Base-by-base conservation (phyloP, 345 rosid genomes). In the Capsella bursapastoris region DNA sequence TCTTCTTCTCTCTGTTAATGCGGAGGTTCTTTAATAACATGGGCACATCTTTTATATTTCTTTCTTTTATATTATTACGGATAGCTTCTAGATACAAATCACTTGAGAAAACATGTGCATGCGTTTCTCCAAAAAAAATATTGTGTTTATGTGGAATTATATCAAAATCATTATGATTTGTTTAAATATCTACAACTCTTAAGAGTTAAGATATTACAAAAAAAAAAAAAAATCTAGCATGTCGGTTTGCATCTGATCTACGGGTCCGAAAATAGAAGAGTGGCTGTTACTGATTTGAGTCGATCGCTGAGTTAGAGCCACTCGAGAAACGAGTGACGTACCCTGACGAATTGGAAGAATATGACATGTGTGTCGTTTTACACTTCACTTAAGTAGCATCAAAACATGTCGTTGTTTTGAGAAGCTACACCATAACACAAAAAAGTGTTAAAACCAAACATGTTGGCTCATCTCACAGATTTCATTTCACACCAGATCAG, bases 191-290 rank as follows among this genome's bases (percentile, higher is more conserved):
- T 48, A 52, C 18, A 52, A 51, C 28, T 22, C 29, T 11, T 9
- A 18, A 18, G 18, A 18, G 25, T 34, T 34, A 8, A 52, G 34
- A 53, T 28, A 40, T 29, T 31, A n/a, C 12, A 2, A 12, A 12
- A 12, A 52, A 22, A 12, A 52, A 22, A 22, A 22, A 56, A 43
- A 43, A 43, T 32, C 27, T 57, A 14, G 44, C 29, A 29, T 60
- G 76, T 72, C 51, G 57, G 67, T 57, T 3, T 9, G 53, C 44
- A 38, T 66, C 60, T 57, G 15, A 66, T 12, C 4, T 5, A 37
- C 48, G 72, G 72, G 72, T 58, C 78, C 61, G 12, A 40, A 58
- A 62, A 62, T 53, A 71, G 11, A 41, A 41, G 72, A 37, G 72
- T 66, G 72, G 60, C 52, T 66, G 6, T 38, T 12, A 57, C 67